Evolutionary conservation across 176 grass and related monocot species (phyloP), one percentile per base, ranked within the genome.

Genomic region (Puccinellia tenuiflora): DNA sequence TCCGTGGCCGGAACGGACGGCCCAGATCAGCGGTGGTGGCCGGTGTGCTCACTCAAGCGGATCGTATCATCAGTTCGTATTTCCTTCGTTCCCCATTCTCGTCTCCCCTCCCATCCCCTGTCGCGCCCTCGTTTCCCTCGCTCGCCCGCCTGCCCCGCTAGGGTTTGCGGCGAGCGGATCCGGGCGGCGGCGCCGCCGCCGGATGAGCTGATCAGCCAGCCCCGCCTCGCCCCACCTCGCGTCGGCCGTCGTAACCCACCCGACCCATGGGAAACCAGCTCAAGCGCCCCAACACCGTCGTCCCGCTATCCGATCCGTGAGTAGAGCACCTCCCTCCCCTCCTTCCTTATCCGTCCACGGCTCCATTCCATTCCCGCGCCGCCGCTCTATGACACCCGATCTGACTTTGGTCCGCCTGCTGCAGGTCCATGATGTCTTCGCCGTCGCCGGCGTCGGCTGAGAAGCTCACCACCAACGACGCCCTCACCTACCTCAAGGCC

Each of bases 391-490:
- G n/a, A 47, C 45, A 8, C 17, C 38, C 11, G 66, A 33, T 59
- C 62, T 73, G 43, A 20, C 33, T 35, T 51, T 9, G n/a, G n/a
- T n/a, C 56, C 69, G 38, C 26, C 60, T 11, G 0, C 63, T 2
- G 34, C 66, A n/a, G 66, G 9, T 61, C 37, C 35, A 69, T 37
- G 68, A 90, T 87, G 88, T 76, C 83, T 0, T 62, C 78, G 39
- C 40, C 61, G 43, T 65, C 59, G 8, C 61, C 61, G 13, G 61
- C 76, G 1, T 42, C 77, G 0, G 62, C 60, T 2, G 83, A 79
- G 54, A 94, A 90, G 47, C 84, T 94, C 5, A 94, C 92, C 12
- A 92, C 92, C 18, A 90, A 91, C 76, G 92, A 95, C 66, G 92
- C 92, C 14, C 85, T 94, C 37, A 68, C 81, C 35, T 94, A 94